phyloP scores from a whole-genome alignment of 73 alveolate species.

The Loxodes magnus region DNA sequence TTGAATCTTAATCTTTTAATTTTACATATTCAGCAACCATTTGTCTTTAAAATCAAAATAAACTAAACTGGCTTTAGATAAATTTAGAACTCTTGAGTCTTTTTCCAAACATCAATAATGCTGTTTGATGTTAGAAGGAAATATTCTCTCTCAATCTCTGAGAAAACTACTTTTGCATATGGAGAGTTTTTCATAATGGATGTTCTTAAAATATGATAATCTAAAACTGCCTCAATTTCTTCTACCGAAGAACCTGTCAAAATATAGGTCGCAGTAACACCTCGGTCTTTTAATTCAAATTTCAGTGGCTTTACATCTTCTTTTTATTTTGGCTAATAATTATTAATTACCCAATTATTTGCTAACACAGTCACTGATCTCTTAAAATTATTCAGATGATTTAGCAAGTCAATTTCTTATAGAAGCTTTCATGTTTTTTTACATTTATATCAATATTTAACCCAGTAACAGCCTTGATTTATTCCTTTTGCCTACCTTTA shows the following conservation, averaged over 20 bases:
- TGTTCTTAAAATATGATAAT: slow-evolving; percentile 67
- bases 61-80: slow-evolving; percentile 92
- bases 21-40: slow-evolving; percentile 86
- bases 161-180: slow-evolving; percentile 61
- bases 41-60: slow-evolving; percentile 93
- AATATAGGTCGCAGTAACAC: slow-evolving; percentile 52
- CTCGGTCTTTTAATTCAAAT: slow-evolving; percentile 54
- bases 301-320: slow-evolving; percentile 60
- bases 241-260: slow-evolving; percentile 67
- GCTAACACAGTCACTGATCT: slow-evolving; percentile 61
- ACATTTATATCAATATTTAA: slow-evolving; percentile 8
- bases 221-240: slow-evolving; percentile 57
- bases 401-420: slow-evolving; percentile 15
- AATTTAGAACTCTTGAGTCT: slow-evolving; percentile 85
- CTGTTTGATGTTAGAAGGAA: slow-evolving; percentile 56
- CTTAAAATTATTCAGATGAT: slow-evolving; percentile 37
- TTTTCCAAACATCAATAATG: slow-evolving; percentile 84
- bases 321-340: slow-evolving; percentile 63
- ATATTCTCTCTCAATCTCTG: slow-evolving; percentile 90
- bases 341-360: slow-evolving; percentile 60
- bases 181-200: slow-evolving; percentile 73
- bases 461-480: slow-evolving; percentile 43
- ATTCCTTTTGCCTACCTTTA: slow-evolving; percentile 89
- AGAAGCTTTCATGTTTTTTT: slow-evolving; percentile 19
- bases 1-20: slow-evolving; percentile 82